A percentile compares a stretch with the other conserved stretches of the same genome.
These are phyloP conservation scores for Daldinia loculata DNA, from an alignment of 495 filamentous ascomycete genomes.

Conservation along the genomic window DNA sequence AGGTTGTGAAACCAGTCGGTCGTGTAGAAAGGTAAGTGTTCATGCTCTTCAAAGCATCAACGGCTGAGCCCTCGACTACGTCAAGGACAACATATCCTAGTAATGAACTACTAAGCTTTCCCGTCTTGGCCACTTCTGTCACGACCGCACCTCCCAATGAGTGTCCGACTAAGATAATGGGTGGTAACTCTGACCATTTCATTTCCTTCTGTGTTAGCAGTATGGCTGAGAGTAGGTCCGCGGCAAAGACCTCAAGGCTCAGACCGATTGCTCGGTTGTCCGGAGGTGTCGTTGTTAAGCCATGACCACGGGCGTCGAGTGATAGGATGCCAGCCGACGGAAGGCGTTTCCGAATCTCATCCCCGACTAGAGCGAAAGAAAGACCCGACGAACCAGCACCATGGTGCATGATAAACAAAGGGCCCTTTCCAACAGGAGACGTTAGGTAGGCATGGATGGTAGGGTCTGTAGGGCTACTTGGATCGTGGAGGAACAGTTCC, in stretches of 20 bases:
- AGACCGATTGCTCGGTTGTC: constrained; percentile 63
- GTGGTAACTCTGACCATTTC: constrained; percentile 76
- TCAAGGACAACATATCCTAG: constrained; percentile 92
- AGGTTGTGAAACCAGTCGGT: constrained; percentile 76
- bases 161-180: constrained; percentile 88
- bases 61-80: constrained; percentile 86
- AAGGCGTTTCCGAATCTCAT: constrained; percentile 77
- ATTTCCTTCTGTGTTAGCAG: constrained; percentile 68
- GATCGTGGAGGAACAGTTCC: constrained; percentile 75
- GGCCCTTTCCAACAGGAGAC: constrained; percentile 66
- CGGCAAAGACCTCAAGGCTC: constrained; percentile 71
- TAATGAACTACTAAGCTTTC: constrained; percentile 69
- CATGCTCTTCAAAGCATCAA: constrained; percentile 97
- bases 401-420: constrained; percentile 89
- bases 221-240: constrained; percentile 77
- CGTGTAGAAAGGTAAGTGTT: constrained; percentile 85
- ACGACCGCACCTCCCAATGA: constrained; percentile 95
- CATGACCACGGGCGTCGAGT: constrained; percentile 86
- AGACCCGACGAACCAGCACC: constrained; percentile 89
- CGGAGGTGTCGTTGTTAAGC: constrained; percentile 67
- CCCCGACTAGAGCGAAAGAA: constrained; percentile 82
- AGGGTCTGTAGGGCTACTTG: constrained; percentile 31
- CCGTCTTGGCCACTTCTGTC: constrained; percentile 77
- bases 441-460: constrained; percentile 89
- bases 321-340: constrained; percentile 86